A percentile compares a stretch with the other conserved stretches of the same genome.
Evolutionary conservation across 2,329 filamentous ascomycete genomes (phyloP).

Genomic region (Claviceps paspali): DNA sequence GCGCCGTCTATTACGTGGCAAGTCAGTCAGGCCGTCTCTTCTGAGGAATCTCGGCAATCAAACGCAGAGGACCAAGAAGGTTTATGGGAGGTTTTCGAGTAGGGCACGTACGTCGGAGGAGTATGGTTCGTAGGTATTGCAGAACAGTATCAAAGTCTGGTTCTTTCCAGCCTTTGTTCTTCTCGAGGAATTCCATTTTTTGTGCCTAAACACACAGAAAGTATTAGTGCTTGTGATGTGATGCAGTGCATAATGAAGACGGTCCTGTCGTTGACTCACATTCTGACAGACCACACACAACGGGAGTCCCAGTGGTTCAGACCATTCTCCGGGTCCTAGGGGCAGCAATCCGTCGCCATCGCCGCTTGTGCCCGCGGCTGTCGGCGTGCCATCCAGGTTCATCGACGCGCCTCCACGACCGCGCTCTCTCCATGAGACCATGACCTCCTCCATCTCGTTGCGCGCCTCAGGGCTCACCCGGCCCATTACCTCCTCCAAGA

Average conservation of each 20-base stretch:
- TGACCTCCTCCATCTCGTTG: conserved; percentile 73
- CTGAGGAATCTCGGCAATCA: too few species aligned
- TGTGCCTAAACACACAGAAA: conserved; percentile 59
- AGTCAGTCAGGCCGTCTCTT: conserved; percentile 3
- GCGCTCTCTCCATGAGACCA: conserved; percentile 63
- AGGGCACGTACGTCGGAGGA: conserved; percentile 58
- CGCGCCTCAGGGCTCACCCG: conserved; percentile 64
- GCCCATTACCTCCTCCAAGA: conserved; percentile 62
- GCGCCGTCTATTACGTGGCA: conserved; percentile 46
- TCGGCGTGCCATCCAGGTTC: conserved; percentile 45
- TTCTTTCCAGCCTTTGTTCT: conserved; percentile 85
- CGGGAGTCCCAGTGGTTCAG: conserved; percentile 72
- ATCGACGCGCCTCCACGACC: conserved; percentile 49
- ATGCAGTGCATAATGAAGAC: too few species aligned
- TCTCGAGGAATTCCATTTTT: conserved; percentile 81
- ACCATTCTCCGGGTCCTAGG: conserved; percentile 81
- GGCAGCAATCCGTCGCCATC: conserved; percentile 60
- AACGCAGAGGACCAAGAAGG: too few species aligned
- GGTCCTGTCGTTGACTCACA: too few species aligned
- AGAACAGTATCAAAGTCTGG: conserved; percentile 92
- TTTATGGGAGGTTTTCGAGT: neutral
- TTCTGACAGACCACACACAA: conserved; percentile 94
- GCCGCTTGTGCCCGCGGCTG: conserved; percentile 33
- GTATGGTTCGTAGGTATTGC: conserved; percentile 77
- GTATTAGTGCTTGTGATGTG: too few species aligned